Conservation (phyloP, 2,329 filamentous ascomycete species). For the Trichoderma afroharzianum region DNA sequence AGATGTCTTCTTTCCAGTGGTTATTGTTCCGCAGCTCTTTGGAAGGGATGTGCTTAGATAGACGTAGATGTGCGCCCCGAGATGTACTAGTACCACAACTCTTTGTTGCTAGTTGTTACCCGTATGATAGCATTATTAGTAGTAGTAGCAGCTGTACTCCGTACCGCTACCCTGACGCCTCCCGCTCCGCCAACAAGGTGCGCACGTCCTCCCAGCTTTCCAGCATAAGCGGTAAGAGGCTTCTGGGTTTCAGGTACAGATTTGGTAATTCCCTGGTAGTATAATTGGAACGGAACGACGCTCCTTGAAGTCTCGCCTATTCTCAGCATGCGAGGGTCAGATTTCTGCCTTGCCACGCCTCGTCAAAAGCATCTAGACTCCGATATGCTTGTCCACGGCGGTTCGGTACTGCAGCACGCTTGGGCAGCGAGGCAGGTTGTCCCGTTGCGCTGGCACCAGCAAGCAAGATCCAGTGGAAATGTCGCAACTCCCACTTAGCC, state of each 20-base stretch:
- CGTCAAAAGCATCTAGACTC: constrained; percentile 7
- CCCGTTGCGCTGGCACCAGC: constrained; percentile 8
- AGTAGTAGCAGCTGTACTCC: not conserved
- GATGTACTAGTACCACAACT: not conserved
- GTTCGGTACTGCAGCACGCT: constrained; percentile 3
- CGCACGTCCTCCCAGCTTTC: constrained; percentile 13
- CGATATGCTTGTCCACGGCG: not conserved
- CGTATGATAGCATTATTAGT: not conserved
- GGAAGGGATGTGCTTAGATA: not conserved
- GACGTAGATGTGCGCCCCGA: not conserved
- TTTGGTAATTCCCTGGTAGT: not conserved
- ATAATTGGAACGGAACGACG: not conserved
- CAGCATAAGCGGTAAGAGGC: constrained; percentile 6
- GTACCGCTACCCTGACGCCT: not conserved
- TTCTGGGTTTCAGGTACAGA: constrained; percentile 8
- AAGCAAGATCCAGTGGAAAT: not conserved
- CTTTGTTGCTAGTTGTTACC: not conserved
- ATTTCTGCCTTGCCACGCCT: constrained; percentile 2
- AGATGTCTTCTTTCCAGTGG: not conserved
- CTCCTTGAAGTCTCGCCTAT: not conserved
- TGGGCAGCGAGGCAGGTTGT: constrained; percentile 12
- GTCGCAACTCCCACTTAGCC: constrained; percentile 8
- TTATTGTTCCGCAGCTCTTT: not conserved
- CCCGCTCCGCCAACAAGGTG: constrained; percentile 13
- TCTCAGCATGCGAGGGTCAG: not conserved